Percentiles rank a stretch among this genome's conserved stretches.
These are phyloP conservation scores for Parvularia atlantis DNA, from an alignment of 78 protist species.

Conservation along the genomic window DNA sequence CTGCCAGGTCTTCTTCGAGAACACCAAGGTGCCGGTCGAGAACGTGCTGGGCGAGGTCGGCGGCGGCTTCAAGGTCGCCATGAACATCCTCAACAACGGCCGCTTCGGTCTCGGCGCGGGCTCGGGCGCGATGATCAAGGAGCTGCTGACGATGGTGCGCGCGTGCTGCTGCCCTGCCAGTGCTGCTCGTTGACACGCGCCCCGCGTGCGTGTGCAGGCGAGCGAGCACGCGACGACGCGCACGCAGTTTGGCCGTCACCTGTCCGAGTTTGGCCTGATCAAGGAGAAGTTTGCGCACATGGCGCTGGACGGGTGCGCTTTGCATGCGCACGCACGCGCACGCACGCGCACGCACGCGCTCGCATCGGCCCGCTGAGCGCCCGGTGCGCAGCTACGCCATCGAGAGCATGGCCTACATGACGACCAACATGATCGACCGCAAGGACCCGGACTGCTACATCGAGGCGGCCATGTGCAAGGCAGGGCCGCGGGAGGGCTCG, in stretches of 20 bases:
- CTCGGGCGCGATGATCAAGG: constrained; percentile 1
- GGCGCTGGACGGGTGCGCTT: background rate
- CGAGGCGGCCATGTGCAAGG: constrained; percentile 27
- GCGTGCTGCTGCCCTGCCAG: background rate
- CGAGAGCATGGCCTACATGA: constrained; percentile 5
- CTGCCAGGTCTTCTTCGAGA: background rate
- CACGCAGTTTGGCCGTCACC: constrained; percentile 8
- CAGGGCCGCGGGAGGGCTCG: background rate
- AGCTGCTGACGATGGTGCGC: background rate
- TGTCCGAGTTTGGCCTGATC: constrained; percentile 6
- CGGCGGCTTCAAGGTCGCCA: constrained; percentile 20
- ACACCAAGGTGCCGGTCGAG: constrained; percentile 21
- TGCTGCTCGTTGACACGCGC: background rate
- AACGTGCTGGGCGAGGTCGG: constrained; percentile 14
- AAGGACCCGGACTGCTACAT: background rate
- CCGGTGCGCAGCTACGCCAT: constrained; percentile 1
- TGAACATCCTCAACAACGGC: constrained; percentile 25
- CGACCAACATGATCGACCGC: constrained; percentile 11
- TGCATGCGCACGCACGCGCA: background rate
- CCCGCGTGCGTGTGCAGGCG: no score
- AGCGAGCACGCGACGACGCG: constrained; percentile 8
- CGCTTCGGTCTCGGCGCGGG: constrained; percentile 22
- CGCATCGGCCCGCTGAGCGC: background rate
- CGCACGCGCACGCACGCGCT: background rate
- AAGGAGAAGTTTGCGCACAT: constrained; percentile 6